Evolutionary conservation across 2,329 filamentous ascomycete genomes (phyloP), one percentile per base, ranked within the genome.

Genomic region (Trichophyton equinum): DNA sequence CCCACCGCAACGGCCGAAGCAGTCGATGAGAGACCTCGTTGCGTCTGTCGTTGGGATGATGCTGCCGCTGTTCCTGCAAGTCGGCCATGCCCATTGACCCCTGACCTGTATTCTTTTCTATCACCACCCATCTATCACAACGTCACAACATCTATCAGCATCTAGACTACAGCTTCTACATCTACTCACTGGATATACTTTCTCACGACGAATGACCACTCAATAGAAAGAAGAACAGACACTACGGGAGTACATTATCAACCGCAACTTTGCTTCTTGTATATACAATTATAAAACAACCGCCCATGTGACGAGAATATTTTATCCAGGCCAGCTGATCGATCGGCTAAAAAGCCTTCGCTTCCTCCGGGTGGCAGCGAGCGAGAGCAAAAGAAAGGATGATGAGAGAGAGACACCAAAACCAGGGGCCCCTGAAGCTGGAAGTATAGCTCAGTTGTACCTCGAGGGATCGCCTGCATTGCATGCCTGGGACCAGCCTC

Each of bases 31-130:
- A 64, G 76, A 78, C 65, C 65, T 78, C 62, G 70, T 75, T 57
- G 75, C 75, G 38, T 77, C 76, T 46, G 73, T 77, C n/a, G 68
- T 77, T 63, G 76, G 76, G 61, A 78, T 78, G 76, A 72, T 77
- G 33, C 60, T 78, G 61, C 76, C 76, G 11, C 64, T 78, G 53
- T 78, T 78, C 64, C 64, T 78, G 62, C 76, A 78, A 66, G 72
- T 78, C 62, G 76, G 76, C 40, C 76, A 78, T 71, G 75, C 75
- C 59, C 75, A 77, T 64, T 78, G 64, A 72, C n/a, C 36, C 8
- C 22, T 33, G 11, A 9, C 46, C 49, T 30, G 13, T 25, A 15
- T 13, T 33, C 1, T 7, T 53, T 25, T 15, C 49, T 15, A 11
- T 25, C 22, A 22, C 11, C 22, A 30, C 30, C 47, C 8, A 27